Percentiles rank a stretch among this genome's conserved stretches.
phyloP scores from a whole-genome alignment of 2,329 filamentous ascomycete species.

The Niveomyces coronatus region DNA sequence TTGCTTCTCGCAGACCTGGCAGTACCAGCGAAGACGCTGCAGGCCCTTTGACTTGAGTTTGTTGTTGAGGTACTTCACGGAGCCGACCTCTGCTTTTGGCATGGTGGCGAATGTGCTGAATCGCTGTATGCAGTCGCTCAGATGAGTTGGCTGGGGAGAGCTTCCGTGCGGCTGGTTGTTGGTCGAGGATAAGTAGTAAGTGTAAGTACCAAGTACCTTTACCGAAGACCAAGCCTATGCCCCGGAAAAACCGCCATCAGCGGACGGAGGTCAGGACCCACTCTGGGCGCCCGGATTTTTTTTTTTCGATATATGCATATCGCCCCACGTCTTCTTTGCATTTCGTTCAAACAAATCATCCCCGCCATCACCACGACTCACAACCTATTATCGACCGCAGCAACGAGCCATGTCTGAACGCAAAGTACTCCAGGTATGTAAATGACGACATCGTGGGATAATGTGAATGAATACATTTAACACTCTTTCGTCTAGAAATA shows the following conservation, averaged over 20 bases:
- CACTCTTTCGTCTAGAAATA: slow-evolving; percentile 40
- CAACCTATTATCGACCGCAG: background rate
- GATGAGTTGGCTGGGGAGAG: too few relatives aligned
- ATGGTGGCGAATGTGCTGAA: slow-evolving; percentile 41
- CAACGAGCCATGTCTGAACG: slow-evolving; percentile 64
- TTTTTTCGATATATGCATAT: too few relatives aligned
- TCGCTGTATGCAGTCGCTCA: background rate
- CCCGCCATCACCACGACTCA: background rate
- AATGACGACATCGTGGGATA: background rate
- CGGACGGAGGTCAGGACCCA: too few relatives aligned
- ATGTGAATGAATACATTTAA: background rate
- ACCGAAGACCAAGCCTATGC: too few relatives aligned
- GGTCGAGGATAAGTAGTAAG: too few relatives aligned
- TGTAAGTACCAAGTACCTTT: too few relatives aligned
- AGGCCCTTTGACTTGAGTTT: slow-evolving; percentile 74
- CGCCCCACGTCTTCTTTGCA: too few relatives aligned
- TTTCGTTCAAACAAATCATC: too few relatives aligned
- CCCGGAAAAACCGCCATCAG: too few relatives aligned
- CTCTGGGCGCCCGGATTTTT: too few relatives aligned
- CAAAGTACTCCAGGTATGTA: slow-evolving; percentile 52
- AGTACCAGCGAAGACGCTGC: slow-evolving; percentile 85
- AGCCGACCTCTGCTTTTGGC: slow-evolving; percentile 86
- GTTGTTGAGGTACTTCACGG: slow-evolving; percentile 83
- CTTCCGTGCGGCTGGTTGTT: too few relatives aligned
- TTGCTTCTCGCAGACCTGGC: slow-evolving; percentile 60